Evolutionary conservation across 305 asterid species (phyloP), one percentile per base, ranked within the genome.

Genomic region (Fraxinus sp.): DNA sequence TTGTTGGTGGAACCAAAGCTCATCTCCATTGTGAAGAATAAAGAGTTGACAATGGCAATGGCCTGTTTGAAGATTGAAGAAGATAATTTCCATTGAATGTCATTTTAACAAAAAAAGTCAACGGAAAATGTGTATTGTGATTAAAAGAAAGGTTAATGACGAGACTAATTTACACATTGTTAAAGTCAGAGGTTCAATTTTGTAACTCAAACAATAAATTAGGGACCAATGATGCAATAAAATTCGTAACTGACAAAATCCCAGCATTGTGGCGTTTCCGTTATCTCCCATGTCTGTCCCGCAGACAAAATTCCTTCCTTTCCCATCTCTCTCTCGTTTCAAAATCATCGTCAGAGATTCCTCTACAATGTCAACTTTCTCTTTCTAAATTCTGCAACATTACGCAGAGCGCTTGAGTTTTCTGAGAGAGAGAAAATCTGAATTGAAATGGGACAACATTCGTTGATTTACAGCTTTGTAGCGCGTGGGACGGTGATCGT

Each of bases 401-500:
- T 10, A 66, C 74, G 14, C 35, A 66, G 36, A 26, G 28, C 75
- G 39, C 37, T 30, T 14, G 75, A 70, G 75, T 11, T 30, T 70
- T 13, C 18, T 6, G n/a, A 11, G 73, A 24, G 36, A 30, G 39
- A 70, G 78, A 26, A 26, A 26, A 26, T 26, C 30, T 26, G 30
- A 26, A 26, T 26, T 26, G 55, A 74, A 35, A 77, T 77, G 80
- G 80, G 68, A 24, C 80, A 77, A 0, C 37, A 77, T 77, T 77
- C 68, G 75, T 68, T 68, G 75, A 68, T 68, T 28, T 68, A 68
- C 75, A 68, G 75, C 0, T 28, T 68, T 28, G 80, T 77, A 10
- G 80, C 80, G 32, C 52, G 80, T 0, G 80, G 80, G 1, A 46
- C 80, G 35, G 80, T 46, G 24, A 77, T 77, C 22, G 24, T 77